These are phyloP conservation scores for Aspergillus cristatus DNA, from an alignment of 495 filamentous ascomycete genomes.

Conservation along the genomic window DNA sequence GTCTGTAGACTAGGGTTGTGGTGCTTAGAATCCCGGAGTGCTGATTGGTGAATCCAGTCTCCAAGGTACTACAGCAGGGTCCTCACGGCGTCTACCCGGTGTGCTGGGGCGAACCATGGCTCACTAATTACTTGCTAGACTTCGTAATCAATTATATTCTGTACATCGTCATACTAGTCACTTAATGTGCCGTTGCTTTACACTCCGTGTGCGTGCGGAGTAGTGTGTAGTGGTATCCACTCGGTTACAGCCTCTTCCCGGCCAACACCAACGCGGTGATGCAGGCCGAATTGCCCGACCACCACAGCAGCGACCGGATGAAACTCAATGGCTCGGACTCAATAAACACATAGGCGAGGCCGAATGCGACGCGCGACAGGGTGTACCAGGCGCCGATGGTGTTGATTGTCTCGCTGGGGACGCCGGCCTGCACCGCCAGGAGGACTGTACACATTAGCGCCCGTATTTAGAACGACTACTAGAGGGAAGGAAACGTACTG, in stretches of 20 bases:
- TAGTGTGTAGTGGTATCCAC: background rate
- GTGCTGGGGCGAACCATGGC: too few relatives aligned
- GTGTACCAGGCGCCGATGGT: slow-evolving; percentile 34
- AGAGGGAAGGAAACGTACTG: slow-evolving; percentile 13
- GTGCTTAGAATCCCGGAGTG: too few relatives aligned
- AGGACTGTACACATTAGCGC: slow-evolving; percentile 12
- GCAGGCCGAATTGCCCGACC: slow-evolving; percentile 37
- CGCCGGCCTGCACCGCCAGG: slow-evolving; percentile 21
- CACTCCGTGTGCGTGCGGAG: too few relatives aligned
- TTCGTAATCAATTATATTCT: too few relatives aligned
- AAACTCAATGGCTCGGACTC: slow-evolving; percentile 24
- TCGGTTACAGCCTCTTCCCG: slow-evolving; percentile 17
- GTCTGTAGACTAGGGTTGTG: too few relatives aligned
- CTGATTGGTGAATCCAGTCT: too few relatives aligned
- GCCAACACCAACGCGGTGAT: slow-evolving; percentile 22
- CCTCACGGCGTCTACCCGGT: too few relatives aligned
- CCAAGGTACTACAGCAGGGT: too few relatives aligned
- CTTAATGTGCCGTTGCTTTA: too few relatives aligned
- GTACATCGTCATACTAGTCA: too few relatives aligned
- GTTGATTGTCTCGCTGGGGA: slow-evolving; percentile 32
- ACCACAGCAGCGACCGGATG: slow-evolving; percentile 36
- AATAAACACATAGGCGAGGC: slow-evolving; percentile 29
- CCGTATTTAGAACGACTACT: background rate
- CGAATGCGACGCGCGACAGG: slow-evolving; percentile 31
- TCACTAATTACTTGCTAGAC: too few relatives aligned